Conservation (phyloP, 495 filamentous ascomycete species). For the Symbiotaphrina buchneri region DNA sequence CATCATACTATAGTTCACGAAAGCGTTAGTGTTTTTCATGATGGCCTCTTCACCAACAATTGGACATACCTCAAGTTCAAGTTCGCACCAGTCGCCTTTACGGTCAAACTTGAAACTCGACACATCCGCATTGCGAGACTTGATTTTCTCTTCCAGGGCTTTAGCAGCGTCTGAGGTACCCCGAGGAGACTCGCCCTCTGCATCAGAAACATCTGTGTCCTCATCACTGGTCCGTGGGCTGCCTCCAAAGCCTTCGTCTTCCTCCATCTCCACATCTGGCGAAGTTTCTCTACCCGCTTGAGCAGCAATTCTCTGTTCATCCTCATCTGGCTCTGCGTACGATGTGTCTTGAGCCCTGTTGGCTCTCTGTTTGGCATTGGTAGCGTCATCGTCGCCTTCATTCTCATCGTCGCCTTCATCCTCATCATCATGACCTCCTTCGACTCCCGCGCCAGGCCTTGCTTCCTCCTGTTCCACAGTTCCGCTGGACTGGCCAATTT, state of each 20-base stretch:
- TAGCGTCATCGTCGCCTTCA: conserved; percentile 74
- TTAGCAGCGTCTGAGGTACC: conserved; percentile 16
- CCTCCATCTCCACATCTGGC: conserved; percentile 17
- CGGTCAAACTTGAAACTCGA: conserved; percentile 64
- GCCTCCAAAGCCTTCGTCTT: conserved; percentile 31
- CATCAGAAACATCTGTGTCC: conserved; percentile 22
- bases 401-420: conserved; percentile 44
- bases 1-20: conserved; percentile 39
- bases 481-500: conserved; percentile 61
- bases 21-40: too few relatives aligned
- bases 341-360: conserved; percentile 62
- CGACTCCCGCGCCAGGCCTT: conserved; percentile 14
- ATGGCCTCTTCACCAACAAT: too few relatives aligned
- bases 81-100: conserved; percentile 48
- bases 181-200: conserved; percentile 13
- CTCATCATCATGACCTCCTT: conserved; percentile 20
- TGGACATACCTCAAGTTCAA: conserved; percentile 41
- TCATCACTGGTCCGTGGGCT: conserved; percentile 17
- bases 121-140: conserved; percentile 37
- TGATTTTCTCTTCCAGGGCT: conserved; percentile 42
- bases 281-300: conserved; percentile 28
- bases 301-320: conserved; percentile 51
- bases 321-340: conserved; percentile 82
- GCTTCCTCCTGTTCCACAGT: conserved; percentile 35
- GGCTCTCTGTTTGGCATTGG: conserved; percentile 46